Evolutionary conservation across 2,329 filamentous ascomycete species (phyloP), one percentile per base, ranked within the genome.

Genomic region (Aspergillus uvarum): DNA sequence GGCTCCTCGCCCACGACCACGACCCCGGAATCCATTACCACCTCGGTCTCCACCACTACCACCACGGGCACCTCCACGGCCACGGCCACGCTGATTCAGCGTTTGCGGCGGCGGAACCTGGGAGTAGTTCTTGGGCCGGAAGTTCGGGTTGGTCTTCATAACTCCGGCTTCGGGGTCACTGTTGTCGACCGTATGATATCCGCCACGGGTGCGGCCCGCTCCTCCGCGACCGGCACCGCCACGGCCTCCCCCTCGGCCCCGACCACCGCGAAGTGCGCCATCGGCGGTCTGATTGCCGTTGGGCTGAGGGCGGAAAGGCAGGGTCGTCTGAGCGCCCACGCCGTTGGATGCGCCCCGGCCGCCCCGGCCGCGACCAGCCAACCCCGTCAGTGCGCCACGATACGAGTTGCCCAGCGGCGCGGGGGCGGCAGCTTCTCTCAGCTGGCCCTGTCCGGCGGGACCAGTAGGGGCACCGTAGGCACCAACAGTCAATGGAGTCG

Each of bases 391-490:
- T 47, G 84, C 86, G 59, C 84, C 83, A 47, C 83, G 79, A 76
- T 83, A 89, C 19, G 83, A 85, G 19, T 84, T 83, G 58, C 77
- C 77, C 31, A 89, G 76, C n/a, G 85, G 82, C 16, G 82, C 77
- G 58, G 87, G 87, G n/a, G 80, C 70, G 8, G 73, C 66, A 22
- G 85, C 86, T 54, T 84, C 80, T 61, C 79, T 79, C 62, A 87
- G 76, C 73, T 94, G 89, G 38, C 79, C 82, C 60, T 83, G 80
- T 31, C 86, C 85, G 60, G 85, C 83, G 14, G 85, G 81, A 32
- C 81, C 82, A 35, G 82, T 76, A 19, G 80, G 84, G 67, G 80
- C 81, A 22, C 86, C 87, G 76, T 83, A 87, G 14, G 80, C 81
- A 42, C 80, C 77, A 11, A 83, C 79, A 0, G 81, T 85, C 62